Evolutionary conservation across 345 rosid species (phyloP).

Genomic region (Bretschneidera sinensis): DNA sequence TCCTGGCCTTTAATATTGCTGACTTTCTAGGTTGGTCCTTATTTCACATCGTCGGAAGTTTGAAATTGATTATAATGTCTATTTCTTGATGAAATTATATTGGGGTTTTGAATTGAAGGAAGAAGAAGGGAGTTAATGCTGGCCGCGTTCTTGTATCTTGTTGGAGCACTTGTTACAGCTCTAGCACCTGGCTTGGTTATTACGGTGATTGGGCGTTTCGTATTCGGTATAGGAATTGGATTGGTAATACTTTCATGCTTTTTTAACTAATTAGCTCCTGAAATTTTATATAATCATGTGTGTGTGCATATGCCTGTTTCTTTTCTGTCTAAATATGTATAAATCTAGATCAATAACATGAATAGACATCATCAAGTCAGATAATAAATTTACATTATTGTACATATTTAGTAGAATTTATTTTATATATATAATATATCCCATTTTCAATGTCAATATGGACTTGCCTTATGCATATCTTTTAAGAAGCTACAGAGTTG

Average conservation of each 20-base stretch:
- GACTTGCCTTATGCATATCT: too few species aligned
- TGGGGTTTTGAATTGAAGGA: slow-evolving; percentile 51
- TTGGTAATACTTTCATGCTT: too few species aligned
- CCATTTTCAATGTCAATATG: too few species aligned
- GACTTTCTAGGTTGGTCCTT: slow-evolving; percentile 64
- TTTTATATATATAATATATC: too few species aligned
- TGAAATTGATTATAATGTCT: slow-evolving; percentile 9
- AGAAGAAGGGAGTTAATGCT: slow-evolving; percentile 80
- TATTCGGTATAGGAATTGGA: slow-evolving; percentile 79
- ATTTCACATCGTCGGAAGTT: slow-evolving; percentile 5
- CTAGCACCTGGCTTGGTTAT: slow-evolving; percentile 55
- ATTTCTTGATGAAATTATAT: slow-evolving; percentile 16
- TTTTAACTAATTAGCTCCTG: too few species aligned
- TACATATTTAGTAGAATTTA: too few species aligned
- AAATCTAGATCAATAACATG: not conserved
- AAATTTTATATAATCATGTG: slow-evolving; percentile 5
- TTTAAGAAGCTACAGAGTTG: too few species aligned
- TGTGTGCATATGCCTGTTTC: not conserved
- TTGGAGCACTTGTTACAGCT: slow-evolving; percentile 77
- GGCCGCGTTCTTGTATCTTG: slow-evolving; percentile 59
- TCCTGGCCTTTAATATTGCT: slow-evolving; percentile 71
- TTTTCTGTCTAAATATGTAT: not conserved
- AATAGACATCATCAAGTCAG: not conserved
- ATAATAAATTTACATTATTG: too few species aligned
- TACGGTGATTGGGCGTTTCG: slow-evolving; percentile 75